Evolutionary conservation across 1,139 yeast species (phyloP).

Genomic region (Kodamaea suecica): DNA sequence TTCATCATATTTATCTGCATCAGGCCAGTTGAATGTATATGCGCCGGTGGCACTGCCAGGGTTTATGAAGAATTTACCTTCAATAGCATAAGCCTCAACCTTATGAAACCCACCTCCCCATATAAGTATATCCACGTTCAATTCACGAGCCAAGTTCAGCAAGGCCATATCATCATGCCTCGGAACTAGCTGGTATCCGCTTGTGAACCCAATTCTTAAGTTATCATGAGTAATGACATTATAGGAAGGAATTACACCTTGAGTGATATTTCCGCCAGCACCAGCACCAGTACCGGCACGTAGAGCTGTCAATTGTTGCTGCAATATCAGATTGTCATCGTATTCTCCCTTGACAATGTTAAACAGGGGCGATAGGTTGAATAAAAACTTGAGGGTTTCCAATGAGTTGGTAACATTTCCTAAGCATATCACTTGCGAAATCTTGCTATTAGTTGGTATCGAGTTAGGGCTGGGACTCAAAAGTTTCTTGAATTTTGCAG

Average conservation of each 20-base stretch:
- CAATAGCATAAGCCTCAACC: conserved; percentile 90
- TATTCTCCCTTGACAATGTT: conserved; percentile 80
- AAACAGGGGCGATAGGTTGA: conserved; percentile 66
- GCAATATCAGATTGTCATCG: conserved; percentile 36
- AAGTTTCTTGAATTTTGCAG: conserved; percentile 63
- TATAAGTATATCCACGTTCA: conserved; percentile 88
- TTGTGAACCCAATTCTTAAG: conserved; percentile 77
- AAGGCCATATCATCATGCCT: conserved; percentile 82
- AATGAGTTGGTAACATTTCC: conserved; percentile 81
- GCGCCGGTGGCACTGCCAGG: conserved; percentile 99
- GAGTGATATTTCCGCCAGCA: conserved; percentile 32
- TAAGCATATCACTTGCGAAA: conserved; percentile 76
- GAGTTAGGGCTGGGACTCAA: conserved; percentile 50
- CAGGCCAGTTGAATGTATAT: conserved; percentile 49
- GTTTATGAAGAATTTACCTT: conserved; percentile 86
- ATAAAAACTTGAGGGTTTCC: conserved; percentile 60
- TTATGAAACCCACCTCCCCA: conserved; percentile 91
- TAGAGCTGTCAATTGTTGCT: conserved; percentile 32
- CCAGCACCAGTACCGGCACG: conserved; percentile 8
- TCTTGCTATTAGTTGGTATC: conserved; percentile 57
- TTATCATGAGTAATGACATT: conserved; percentile 66
- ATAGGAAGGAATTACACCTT: conserved; percentile 51
- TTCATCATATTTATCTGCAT: conserved; percentile 45
- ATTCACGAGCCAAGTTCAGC: conserved; percentile 77
- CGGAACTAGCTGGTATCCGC: conserved; percentile 84